Base-by-base conservation (phyloP, 2,329 filamentous ascomycete species). In the Aspergillus sp. region DNA sequence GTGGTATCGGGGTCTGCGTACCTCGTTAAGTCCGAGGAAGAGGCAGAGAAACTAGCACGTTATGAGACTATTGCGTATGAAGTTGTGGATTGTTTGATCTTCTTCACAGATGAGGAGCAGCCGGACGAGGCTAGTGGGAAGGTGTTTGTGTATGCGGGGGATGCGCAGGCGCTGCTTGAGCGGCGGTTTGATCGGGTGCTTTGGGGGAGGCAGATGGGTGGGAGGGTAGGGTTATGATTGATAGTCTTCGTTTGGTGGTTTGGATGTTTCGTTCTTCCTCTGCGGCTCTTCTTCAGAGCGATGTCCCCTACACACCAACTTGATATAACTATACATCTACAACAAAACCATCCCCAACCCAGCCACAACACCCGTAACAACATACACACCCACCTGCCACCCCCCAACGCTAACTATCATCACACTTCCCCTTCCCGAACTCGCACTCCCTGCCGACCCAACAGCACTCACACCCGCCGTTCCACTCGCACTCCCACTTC, bases 71-170 rank as follows among this genome's bases (percentile, higher is more conserved):
- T 25, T n/a, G 42, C 42, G 17, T 56, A 56, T 27, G 41, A 48
- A 17, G 42, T 41, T 10, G 30, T 6, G 5, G 27, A 56, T 7
- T 56, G 54, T 8, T 39, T n/a, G 54, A 49, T 56, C 6, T 49
- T 21, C 3, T 56, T 49, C 11, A 47, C n/a, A 23, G 60, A 62
- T 25, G 47, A 17, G 15, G 47, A 58, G 54, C 42, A 51, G 47
- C 52, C 58, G 1, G 8, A 5, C 8, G 60, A 69, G 50, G 39
- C 59, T 2, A 51, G 11, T 3, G 70, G 63, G 8, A 68, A 62
- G n/a, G 67, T 65, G 4, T 71, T 71, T 55, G 62, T 68, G 64
- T 71, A 71, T 53, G 68, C 66, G 1, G 68, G 68, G 15, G 69
- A 71, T 64, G 61, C 59, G 30, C 51, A 59, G 27, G 64, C 64